Conservation (phyloP, 805 yeast species). For the Maudiozyma barnettii region DNA sequence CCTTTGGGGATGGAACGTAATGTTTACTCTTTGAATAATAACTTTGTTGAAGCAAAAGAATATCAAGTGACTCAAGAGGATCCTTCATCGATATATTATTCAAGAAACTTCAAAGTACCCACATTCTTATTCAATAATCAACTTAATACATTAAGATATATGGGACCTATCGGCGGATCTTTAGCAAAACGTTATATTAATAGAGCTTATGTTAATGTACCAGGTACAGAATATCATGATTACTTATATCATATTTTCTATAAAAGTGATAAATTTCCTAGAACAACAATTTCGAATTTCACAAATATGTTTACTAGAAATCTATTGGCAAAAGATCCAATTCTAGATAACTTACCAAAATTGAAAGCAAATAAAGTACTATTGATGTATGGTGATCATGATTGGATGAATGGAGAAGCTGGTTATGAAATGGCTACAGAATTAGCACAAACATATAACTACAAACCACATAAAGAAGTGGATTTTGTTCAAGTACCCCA, state of each 20-base stretch:
- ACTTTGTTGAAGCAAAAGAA: constrained; percentile 8
- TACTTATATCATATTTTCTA: constrained; percentile 18
- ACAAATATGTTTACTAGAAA: constrained; percentile 23
- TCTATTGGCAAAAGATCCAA: constrained; percentile 54
- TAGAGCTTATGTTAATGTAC: constrained; percentile 24
- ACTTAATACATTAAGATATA: constrained; percentile 40
- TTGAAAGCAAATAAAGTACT: constrained; percentile 33
- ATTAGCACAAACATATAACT: constrained; percentile 7
- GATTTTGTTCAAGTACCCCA: constrained; percentile 27
- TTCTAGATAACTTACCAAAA: constrained; percentile 44
- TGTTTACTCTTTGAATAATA: constrained; percentile 44
- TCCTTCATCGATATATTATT: constrained; percentile 33
- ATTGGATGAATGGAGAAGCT: constrained; percentile 61
- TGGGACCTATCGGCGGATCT: constrained; percentile 36
- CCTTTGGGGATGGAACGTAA: constrained; percentile 76
- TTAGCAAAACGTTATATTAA: constrained; percentile 28
- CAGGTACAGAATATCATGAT: constrained; percentile 19
- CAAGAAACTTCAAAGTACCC: constrained; percentile 26
- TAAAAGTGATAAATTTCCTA: constrained; percentile 9
- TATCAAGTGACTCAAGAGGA: constrained; percentile 31
- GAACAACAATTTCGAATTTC: constrained; percentile 19
- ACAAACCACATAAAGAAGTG: constrained; percentile 5
- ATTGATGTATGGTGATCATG: constrained; percentile 54
- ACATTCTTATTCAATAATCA: constrained; percentile 27
- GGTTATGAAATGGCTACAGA: constrained; percentile 29